phyloP scores from a whole-genome alignment of 805 yeast species.

The Wickerhamiella azymoides region DNA sequence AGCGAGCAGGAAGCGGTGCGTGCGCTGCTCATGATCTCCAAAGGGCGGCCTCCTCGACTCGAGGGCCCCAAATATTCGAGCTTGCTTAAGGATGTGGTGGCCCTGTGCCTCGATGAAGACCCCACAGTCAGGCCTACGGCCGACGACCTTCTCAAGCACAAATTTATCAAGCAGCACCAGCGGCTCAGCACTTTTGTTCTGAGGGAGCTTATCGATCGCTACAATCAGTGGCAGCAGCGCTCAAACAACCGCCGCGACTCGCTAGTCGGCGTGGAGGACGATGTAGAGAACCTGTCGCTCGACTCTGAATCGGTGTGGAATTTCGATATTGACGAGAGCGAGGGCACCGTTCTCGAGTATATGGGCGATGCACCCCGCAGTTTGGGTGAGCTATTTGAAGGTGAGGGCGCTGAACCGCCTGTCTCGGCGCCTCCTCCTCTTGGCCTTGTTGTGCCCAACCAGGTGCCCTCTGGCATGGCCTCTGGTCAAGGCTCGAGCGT shows the following conservation, averaged over 20 bases:
- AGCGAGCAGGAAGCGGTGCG: conserved; percentile 88
- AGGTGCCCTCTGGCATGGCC: background rate
- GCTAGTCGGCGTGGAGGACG: conserved; percentile 19
- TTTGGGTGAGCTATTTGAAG: conserved; percentile 43
- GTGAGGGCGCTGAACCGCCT: conserved; percentile 30
- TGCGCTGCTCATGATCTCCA: conserved; percentile 88
- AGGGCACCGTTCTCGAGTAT: background rate
- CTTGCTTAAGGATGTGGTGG: conserved; percentile 70
- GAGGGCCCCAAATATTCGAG: conserved; percentile 80
- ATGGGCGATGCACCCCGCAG: conserved; percentile 55
- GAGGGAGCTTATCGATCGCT: conserved; percentile 54
- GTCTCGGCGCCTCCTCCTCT: conserved; percentile 3
- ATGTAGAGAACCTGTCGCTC: conserved; percentile 18
- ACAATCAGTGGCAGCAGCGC: conserved; percentile 43
- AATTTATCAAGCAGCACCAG: conserved; percentile 52
- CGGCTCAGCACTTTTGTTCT: conserved; percentile 45
- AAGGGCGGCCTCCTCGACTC: conserved; percentile 84
- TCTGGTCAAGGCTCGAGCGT: background rate
- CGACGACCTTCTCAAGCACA: conserved; percentile 64
- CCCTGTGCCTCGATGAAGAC: conserved; percentile 84
- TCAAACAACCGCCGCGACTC: conserved; percentile 33
- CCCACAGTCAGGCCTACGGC: conserved; percentile 82
- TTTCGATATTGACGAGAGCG: conserved; percentile 10
- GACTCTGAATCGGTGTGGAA: conserved; percentile 22
- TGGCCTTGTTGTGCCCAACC: background rate